A percentile compares a stretch with the other conserved stretches of the same genome.
phyloP scores from a whole-genome alignment of 176 grass and related monocot species.

The Canna indica region DNA sequence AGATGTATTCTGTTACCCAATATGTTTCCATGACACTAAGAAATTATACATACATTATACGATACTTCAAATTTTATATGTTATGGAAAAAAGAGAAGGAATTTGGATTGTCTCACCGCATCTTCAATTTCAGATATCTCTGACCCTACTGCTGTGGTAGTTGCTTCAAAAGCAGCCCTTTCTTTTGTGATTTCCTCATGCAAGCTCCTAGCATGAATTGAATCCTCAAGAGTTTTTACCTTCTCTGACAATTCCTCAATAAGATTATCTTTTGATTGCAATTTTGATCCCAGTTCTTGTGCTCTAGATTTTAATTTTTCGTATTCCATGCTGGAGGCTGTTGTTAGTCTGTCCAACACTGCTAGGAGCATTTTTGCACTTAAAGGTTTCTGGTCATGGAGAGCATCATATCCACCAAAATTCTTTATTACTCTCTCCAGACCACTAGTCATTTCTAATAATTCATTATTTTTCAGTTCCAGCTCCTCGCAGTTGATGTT shows the following conservation, averaged over 20 bases:
- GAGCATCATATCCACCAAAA: constrained; percentile 57
- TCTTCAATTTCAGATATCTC: constrained; percentile 83
- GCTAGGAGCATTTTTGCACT: constrained; percentile 46
- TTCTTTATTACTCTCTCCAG: constrained; percentile 74
- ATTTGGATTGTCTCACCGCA: constrained; percentile 42
- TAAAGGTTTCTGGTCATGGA: constrained; percentile 56
- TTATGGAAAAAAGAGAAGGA: constrained; percentile 5
- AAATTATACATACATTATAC: background rate
- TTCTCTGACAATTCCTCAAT: constrained; percentile 61
- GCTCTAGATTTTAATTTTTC: constrained; percentile 63
- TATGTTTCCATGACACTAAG: background rate
- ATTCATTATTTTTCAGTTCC: constrained; percentile 42
- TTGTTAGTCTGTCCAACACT: constrained; percentile 73
- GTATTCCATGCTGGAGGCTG: constrained; percentile 41
- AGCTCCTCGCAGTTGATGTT: constrained; percentile 35
- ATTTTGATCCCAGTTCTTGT: constrained; percentile 72
- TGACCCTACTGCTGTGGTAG: constrained; percentile 53
- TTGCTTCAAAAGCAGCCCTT: constrained; percentile 58
- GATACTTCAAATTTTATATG: background rate
- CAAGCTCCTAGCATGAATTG: constrained; percentile 37
- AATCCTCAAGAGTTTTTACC: constrained; percentile 71
- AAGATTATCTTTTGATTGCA: constrained; percentile 57
- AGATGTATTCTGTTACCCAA: no score
- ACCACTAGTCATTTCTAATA: constrained; percentile 52
- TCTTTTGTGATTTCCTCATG: constrained; percentile 65